Evolutionary conservation across 352 stramenopile species (phyloP).

Genomic region (Thraustochytrium striatum): DNA sequence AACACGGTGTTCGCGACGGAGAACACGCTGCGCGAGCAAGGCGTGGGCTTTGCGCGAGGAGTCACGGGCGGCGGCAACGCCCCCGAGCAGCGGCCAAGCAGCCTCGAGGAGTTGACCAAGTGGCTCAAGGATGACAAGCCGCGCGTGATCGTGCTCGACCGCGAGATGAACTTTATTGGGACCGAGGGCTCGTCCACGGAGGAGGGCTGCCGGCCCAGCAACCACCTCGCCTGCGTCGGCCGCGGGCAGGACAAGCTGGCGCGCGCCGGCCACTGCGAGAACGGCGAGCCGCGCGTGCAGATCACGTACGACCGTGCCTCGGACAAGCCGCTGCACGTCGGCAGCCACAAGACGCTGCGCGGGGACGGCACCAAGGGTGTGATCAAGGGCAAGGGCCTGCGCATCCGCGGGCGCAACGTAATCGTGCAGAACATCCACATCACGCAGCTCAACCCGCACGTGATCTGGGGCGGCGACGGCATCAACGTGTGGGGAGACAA

Average conservation of each 20-base stretch:
- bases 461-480: slow-evolving; percentile 57
- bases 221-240: not conserved
- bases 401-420: no score
- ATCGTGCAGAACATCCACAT: slow-evolving; percentile 65
- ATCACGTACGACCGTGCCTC: no score
- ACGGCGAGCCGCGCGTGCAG: no score
- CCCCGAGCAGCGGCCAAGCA: slow-evolving; percentile 56
- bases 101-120: slow-evolving; percentile 57
- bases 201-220: not conserved
- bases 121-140: slow-evolving; percentile 58
- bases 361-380: no score
- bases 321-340: no score
- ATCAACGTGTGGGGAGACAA: slow-evolving; percentile 58
- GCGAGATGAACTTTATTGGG: slow-evolving; percentile 60
- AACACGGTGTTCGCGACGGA: not conserved
- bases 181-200: slow-evolving; percentile 62
- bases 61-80: slow-evolving; percentile 58
- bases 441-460: slow-evolving; percentile 60
- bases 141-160: slow-evolving; percentile 62
- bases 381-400: no score
- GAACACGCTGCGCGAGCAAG: not conserved
- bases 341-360: no score
- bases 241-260: not conserved
- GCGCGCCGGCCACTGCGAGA: no score
- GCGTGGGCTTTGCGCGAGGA: slow-evolving; percentile 51